Conservation (phyloP, 164 flowering plant genomes). For the Litsea cubeba region DNA sequence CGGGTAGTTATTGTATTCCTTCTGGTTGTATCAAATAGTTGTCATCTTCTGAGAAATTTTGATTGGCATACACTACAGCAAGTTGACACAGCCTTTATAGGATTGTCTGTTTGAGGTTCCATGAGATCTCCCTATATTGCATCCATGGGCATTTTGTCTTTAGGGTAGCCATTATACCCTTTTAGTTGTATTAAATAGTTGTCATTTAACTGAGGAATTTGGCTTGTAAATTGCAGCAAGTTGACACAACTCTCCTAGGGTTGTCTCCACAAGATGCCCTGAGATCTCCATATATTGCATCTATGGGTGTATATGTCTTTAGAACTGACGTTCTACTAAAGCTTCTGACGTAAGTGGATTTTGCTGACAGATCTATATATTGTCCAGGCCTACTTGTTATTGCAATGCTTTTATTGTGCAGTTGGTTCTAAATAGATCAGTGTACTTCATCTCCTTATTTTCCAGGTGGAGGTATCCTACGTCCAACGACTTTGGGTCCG, state of each 20-base stretch:
- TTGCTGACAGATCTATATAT: not conserved
- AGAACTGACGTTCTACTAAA: conserved; percentile 63
- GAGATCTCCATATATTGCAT: conserved; percentile 78
- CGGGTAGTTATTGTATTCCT: too few relatives aligned
- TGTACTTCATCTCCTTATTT: not conserved
- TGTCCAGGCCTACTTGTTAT: not conserved
- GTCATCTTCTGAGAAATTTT: not conserved
- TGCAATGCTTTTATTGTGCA: not conserved
- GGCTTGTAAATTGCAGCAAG: conserved; percentile 49
- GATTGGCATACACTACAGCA: conserved; percentile 38
- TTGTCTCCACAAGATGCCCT: conserved; percentile 60
- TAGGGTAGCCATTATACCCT: conserved; percentile 5
- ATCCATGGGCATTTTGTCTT: conserved; percentile 97
- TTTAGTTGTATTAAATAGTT: too few relatives aligned
- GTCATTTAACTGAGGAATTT: not conserved
- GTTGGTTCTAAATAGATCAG: not conserved
- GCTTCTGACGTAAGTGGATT: conserved; percentile 38
- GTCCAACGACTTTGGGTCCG: conserved; percentile 94
- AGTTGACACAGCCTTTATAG: conserved; percentile 67
- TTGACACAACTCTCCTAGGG: conserved; percentile 68
- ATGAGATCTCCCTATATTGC: conserved; percentile 71
- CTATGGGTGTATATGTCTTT: conserved; percentile 95
- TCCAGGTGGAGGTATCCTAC: conserved; percentile 66
- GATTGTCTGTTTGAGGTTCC: conserved; percentile 65
- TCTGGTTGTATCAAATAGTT: too few relatives aligned